Evolutionary conservation across 2,329 filamentous ascomycete genomes (phyloP), one percentile per base, ranked within the genome.

Genomic region (Colletotrichum phormii): DNA sequence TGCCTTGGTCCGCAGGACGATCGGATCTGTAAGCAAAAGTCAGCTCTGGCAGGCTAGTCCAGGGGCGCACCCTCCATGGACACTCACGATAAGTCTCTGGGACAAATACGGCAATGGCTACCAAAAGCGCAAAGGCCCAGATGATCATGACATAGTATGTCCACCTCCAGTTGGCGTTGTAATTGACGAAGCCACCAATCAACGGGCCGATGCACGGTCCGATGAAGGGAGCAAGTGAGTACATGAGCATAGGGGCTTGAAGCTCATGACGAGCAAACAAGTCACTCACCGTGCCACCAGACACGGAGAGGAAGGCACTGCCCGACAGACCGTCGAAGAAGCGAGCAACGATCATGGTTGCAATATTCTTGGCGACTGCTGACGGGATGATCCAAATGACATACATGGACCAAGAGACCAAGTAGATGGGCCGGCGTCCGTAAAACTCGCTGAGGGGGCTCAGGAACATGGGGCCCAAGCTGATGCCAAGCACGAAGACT

Each of bases 81-180:
- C 3, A 84, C 86, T 78, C 77, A 89, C 87, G 94, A 80, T 97
- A 98, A 1, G 95, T 98, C 84, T 98, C 95, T 5, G 95, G 95
- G 3, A 98, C 94, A 55, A 95, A 86, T 42, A 94, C 79, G 42
- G 91, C 79, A 64, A 98, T 91, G 72, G 90, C 84, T 12, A 87
- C 79, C 62, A 94, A 86, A 77, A 95, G 82, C 8, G 86, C 82
- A n/a, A 87, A 89, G 1, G 91, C 88, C 95, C 94, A 97, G 63
- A 98, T 97, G 63, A 97, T 83, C 72, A 97, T 85, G 4, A 95
- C 88, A 79, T 95, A 98, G 81, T 97, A 95, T 0, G 92, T 93
- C 94, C 94, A 97, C 64, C 93, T 86, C 92, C 95, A 98, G 68
- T 86, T 84, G 4, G 87, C 88, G 77, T 92, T 90, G 76, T 92